Conservation (phyloP, 2,329 filamentous ascomycete species). For the Coniella vitis region DNA sequence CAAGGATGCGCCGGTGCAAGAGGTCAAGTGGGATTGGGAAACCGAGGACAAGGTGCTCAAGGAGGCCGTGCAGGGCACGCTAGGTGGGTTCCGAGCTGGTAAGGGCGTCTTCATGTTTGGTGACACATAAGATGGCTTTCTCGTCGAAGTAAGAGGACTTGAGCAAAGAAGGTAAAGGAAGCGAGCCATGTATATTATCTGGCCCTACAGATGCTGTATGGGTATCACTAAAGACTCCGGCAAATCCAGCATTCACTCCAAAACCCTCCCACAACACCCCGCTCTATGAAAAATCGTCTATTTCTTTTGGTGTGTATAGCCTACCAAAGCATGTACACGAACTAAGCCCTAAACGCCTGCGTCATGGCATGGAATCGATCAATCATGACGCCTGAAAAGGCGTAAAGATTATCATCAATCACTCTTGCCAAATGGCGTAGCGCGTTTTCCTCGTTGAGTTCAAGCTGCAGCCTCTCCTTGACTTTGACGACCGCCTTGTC, state of each 20-base stretch:
- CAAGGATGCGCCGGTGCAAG: conserved; percentile 73
- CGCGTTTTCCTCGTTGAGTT: conserved; percentile 87
- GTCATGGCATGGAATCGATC: conserved; percentile 91
- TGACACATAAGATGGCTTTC: conserved; percentile 36
- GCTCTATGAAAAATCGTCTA: not conserved
- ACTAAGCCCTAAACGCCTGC: conserved; percentile 75
- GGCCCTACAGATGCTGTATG: not conserved
- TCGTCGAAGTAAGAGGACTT: conserved; percentile 8
- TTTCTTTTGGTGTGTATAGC: no score
- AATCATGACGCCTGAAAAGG: conserved; percentile 88
- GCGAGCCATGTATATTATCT: not conserved
- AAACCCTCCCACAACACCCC: not conserved
- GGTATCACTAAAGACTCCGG: not conserved
- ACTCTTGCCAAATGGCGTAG: conserved; percentile 80
- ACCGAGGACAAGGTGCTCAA: conserved; percentile 64
- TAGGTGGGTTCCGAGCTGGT: conserved; percentile 76
- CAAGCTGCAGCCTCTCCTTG: conserved; percentile 86
- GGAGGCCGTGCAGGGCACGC: conserved; percentile 71
- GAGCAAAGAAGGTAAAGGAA: not conserved
- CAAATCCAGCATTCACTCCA: not conserved
- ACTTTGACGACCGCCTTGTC: conserved; percentile 95
- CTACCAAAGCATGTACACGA: not conserved
- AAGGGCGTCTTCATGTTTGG: conserved; percentile 86
- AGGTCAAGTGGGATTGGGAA: conserved; percentile 77
- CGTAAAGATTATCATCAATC: conserved; percentile 85